Percentiles rank a stretch among this genome's conserved stretches.
These are phyloP conservation scores for Brassica hybrid DNA, from an alignment of 441 rosid genomes.

Conservation along the genomic window DNA sequence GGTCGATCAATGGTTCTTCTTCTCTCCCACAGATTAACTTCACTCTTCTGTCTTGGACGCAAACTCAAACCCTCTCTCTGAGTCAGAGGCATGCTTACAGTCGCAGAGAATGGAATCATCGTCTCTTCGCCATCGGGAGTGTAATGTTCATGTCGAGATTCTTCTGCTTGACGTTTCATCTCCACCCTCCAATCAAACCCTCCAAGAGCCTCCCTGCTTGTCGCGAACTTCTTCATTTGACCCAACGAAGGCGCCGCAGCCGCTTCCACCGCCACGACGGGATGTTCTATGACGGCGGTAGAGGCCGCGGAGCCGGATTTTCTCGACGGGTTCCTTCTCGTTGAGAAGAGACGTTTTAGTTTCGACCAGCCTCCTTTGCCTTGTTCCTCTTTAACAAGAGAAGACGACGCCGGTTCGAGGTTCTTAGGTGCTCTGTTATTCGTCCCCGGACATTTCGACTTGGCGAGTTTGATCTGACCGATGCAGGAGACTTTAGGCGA, in stretches of 20 bases:
- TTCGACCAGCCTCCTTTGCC: constrained; percentile 34
- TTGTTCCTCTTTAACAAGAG: constrained; percentile 24
- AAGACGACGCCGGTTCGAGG: constrained; percentile 16
- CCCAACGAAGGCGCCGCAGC: constrained; percentile 55
- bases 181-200: constrained; percentile 71
- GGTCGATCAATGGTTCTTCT: constrained; percentile 39
- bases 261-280: constrained; percentile 26
- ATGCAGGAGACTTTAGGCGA: constrained; percentile 95
- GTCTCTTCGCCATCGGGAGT: constrained; percentile 49
- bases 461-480: constrained; percentile 75
- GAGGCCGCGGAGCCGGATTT: constrained; percentile 40
- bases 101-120: constrained; percentile 22
- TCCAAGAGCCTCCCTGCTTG: constrained; percentile 60
- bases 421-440: constrained; percentile 31
- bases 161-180: constrained; percentile 52
- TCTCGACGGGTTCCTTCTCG: constrained; percentile 16
- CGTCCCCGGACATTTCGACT: constrained; percentile 43
- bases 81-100: constrained; percentile 6
- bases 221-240: constrained; percentile 72
- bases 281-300: constrained; percentile 15
- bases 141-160: constrained; percentile 47
- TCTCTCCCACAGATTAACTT: constrained; percentile 42
- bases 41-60: constrained; percentile 35
- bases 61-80: constrained; percentile 4
- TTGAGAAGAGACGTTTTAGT: constrained; percentile 50